A percentile compares a stretch with the other conserved stretches of the same genome.
Conservation (phyloP, 2,329 filamentous ascomycete species). For the Drechslerella dactyloides region DNA sequence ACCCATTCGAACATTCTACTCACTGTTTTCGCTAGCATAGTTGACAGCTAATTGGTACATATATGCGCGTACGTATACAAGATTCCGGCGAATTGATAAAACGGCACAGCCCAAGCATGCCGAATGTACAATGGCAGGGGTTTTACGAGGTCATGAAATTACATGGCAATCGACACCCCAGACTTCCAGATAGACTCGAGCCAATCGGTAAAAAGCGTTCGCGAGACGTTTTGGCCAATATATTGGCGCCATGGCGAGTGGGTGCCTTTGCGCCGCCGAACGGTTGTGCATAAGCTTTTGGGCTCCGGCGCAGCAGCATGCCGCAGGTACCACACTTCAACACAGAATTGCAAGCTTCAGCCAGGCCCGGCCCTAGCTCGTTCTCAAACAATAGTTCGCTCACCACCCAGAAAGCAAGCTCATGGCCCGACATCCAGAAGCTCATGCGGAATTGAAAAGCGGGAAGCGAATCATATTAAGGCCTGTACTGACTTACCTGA, state of each 20-base stretch:
- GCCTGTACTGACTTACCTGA: background rate
- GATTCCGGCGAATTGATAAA: too few species aligned
- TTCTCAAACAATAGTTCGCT: background rate
- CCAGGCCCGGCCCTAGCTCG: background rate
- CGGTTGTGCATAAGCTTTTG: background rate
- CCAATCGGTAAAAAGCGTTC: background rate
- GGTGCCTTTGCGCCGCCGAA: background rate
- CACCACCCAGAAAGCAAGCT: background rate
- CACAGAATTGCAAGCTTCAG: background rate
- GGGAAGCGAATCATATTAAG: background rate
- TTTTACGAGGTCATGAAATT: background rate
- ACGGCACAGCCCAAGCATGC: too few species aligned
- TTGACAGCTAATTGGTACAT: too few species aligned
- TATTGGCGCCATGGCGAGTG: too few species aligned
- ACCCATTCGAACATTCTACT: too few species aligned
- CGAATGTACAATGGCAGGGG: too few species aligned
- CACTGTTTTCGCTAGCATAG: too few species aligned
- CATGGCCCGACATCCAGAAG: background rate
- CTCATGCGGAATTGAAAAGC: too few species aligned
- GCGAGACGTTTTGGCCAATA: background rate
- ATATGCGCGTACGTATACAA: too few species aligned
- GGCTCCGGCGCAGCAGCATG: background rate
- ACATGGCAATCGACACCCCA: background rate
- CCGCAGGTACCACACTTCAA: constrained; percentile 4
- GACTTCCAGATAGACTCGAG: background rate